Conservation (phyloP, 495 filamentous ascomycete species). For the Xylaria acuta region DNA sequence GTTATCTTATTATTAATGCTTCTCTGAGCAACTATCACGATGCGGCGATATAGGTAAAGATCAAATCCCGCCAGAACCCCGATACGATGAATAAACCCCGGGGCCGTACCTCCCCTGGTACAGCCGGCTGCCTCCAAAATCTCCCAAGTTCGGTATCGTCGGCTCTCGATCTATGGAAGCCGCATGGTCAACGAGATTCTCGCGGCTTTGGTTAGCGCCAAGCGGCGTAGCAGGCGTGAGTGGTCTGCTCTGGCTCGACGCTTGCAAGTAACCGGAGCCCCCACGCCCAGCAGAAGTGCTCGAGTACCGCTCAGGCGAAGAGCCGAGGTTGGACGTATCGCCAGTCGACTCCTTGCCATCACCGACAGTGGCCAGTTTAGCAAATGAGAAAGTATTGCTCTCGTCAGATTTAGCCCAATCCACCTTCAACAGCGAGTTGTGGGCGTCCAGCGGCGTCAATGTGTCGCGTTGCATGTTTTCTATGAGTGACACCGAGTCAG, state of each 20-base stretch:
- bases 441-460: constrained; percentile 86
- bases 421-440: constrained; percentile 82
- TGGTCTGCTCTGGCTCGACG: constrained; percentile 34
- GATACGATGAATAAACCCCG: constrained; percentile 30
- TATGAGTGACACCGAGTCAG: constrained; percentile 42
- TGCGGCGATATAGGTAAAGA: not conserved
- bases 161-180: constrained; percentile 39
- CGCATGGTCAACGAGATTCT: constrained; percentile 37
- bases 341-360: constrained; percentile 32
- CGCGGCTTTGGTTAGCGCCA: constrained; percentile 33
- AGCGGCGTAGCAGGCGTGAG: constrained; percentile 40
- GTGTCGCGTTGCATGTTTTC: constrained; percentile 85
- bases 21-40: not conserved
- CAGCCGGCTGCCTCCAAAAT: constrained; percentile 24
- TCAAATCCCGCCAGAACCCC: constrained; percentile 28
- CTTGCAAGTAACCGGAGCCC: constrained; percentile 10
- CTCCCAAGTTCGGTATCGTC: constrained; percentile 40
- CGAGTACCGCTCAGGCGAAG: constrained; percentile 37
- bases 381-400: constrained; percentile 41
- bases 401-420: constrained; percentile 42
- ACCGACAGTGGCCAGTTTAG: constrained; percentile 34
- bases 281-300: constrained; percentile 26
- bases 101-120: constrained; percentile 20
- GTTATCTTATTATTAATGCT: not conserved
- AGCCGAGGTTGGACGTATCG: constrained; percentile 18